These are phyloP conservation scores for Apiospora koreana DNA, from an alignment of 2,329 filamentous ascomycete genomes.

Conservation along the genomic window DNA sequence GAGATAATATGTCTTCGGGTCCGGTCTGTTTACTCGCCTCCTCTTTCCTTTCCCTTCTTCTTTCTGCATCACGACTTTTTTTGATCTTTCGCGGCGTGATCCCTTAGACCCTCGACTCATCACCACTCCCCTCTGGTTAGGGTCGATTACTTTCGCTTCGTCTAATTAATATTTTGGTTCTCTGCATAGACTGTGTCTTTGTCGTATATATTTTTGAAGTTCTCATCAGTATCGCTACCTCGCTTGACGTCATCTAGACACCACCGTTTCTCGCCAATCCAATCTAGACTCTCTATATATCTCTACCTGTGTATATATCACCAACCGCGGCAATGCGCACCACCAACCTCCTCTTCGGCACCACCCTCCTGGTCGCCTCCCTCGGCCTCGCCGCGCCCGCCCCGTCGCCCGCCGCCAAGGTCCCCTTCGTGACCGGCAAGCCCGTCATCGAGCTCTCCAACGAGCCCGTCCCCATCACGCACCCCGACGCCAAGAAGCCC, in stretches of 20 bases:
- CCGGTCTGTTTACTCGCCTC: background rate
- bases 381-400: background rate
- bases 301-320: background rate
- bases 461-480: background rate
- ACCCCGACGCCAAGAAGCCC: background rate
- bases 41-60: background rate
- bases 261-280: background rate
- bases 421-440: constrained; percentile 10
- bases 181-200: background rate
- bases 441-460: background rate
- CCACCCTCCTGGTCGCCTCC: background rate
- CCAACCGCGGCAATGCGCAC: background rate
- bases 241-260: background rate
- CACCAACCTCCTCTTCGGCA: background rate
- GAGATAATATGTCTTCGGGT: background rate
- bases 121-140: background rate
- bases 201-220: background rate
- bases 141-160: constrained; percentile 5
- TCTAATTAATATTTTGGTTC: background rate
- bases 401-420: background rate
- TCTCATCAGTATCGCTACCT: background rate
- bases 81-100: background rate
- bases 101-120: background rate
- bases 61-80: background rate
- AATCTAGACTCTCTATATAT: no score